Evolutionary conservation across 768 basidiomycete species (phyloP).

Genomic region (Termitomyces sp.): DNA sequence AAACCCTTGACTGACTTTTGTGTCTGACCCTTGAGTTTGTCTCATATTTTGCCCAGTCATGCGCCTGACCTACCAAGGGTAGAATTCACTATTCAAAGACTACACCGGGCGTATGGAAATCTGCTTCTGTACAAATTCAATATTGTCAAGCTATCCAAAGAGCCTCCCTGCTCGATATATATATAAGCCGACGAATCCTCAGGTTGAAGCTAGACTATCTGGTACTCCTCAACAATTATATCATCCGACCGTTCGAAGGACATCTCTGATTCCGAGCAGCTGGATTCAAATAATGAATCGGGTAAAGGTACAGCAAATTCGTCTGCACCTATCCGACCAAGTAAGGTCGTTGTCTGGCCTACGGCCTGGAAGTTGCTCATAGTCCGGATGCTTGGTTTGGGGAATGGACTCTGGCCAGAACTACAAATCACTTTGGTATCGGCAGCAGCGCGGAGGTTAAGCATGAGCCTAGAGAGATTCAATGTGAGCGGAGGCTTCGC

Average conservation of each 20-base stretch:
- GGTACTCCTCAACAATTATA: not conserved
- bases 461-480: too few relatives aligned
- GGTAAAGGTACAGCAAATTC: not conserved
- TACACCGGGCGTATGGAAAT: too few relatives aligned
- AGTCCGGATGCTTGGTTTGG: not conserved
- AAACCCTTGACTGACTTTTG: too few relatives aligned
- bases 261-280: not conserved
- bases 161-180: too few relatives aligned
- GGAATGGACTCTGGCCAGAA: not conserved
- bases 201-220: not conserved
- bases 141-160: too few relatives aligned
- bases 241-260: not conserved
- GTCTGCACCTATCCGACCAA: not conserved
- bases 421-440: not conserved
- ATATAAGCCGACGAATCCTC: too few relatives aligned
- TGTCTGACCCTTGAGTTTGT: too few relatives aligned
- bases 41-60: too few relatives aligned
- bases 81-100: too few relatives aligned
- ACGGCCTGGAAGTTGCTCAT: not conserved
- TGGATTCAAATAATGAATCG: not conserved
- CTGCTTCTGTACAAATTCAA: too few relatives aligned
- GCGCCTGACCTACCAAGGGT: too few relatives aligned
- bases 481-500: not conserved
- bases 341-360: not conserved
- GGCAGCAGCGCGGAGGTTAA: not conserved